Conservation (phyloP, 108 stramenopile species). For the Pseudonitzschia delicatissima region DNA sequence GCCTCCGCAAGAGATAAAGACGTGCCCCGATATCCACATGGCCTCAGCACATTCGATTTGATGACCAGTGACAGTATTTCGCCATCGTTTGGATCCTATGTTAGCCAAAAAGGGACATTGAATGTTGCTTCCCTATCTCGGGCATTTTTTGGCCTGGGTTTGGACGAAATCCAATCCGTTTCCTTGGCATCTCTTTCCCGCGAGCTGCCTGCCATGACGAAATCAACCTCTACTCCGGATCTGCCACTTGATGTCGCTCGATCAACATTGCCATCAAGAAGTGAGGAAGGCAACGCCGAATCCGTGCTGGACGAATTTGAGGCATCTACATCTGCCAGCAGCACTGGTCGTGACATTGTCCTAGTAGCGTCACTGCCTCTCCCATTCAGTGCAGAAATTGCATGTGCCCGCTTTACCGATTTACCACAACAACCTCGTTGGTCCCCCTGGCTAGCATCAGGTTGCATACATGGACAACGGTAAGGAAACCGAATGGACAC, state of each 20-base stretch:
- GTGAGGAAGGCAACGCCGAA: neutral
- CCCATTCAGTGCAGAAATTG: constrained; percentile 77
- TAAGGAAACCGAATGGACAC: constrained; percentile 78
- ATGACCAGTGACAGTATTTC: constrained; percentile 68
- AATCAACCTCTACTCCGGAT: neutral
- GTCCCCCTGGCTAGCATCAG: constrained; percentile 85
- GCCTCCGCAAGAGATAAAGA: constrained; percentile 22
- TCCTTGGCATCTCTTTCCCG: constrained; percentile 12
- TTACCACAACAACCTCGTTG: constrained; percentile 82
- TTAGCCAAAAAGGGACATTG: constrained; percentile 62
- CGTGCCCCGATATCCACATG: constrained; percentile 53
- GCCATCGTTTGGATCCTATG: constrained; percentile 79
- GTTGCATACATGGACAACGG: constrained; percentile 70
- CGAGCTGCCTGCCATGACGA: neutral
- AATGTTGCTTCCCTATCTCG: constrained; percentile 71
- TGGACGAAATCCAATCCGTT: constrained; percentile 62
- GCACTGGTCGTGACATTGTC: constrained; percentile 60
- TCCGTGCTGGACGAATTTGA: constrained; percentile 34
- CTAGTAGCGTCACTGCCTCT: constrained; percentile 70
- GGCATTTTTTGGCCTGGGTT: constrained; percentile 69
- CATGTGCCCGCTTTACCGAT: constrained; percentile 79
- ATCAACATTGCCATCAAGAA: neutral
- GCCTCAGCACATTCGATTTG: constrained; percentile 72
- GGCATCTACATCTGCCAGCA: constrained; percentile 48
- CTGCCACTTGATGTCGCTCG: neutral